Conservation (phyloP, 225 moss, liverwort and hornwort genomes). For the Bryoerythrophyllum caledonicum region DNA sequence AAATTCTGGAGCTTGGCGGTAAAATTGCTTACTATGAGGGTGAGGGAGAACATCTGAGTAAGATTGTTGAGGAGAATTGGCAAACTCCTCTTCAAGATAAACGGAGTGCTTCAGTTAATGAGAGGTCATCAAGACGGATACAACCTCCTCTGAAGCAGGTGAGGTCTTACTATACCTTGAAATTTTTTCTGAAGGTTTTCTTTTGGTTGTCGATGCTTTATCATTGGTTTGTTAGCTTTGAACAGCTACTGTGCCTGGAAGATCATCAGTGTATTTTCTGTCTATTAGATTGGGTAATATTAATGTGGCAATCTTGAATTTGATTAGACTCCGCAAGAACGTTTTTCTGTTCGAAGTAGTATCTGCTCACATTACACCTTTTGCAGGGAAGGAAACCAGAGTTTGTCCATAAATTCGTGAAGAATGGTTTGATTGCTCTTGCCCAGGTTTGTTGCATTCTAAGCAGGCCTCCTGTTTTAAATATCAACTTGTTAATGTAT, state of each 20-base stretch:
- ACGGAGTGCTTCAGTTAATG: conserved; percentile 19
- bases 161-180: neutral
- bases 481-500: neutral
- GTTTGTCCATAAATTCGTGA: conserved; percentile 27
- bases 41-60: conserved; percentile 32
- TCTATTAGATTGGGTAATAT: neutral
- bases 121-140: conserved; percentile 37
- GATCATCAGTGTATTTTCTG: conserved; percentile 1
- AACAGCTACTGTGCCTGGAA: neutral
- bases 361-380: conserved; percentile 10
- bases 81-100: conserved; percentile 37
- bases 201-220: neutral
- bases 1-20: conserved; percentile 47
- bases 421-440: conserved; percentile 33
- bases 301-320: neutral
- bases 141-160: conserved; percentile 58
- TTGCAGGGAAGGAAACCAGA: conserved; percentile 55
- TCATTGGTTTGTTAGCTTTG: neutral
- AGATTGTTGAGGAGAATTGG: conserved; percentile 22
- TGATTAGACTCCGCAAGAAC: too few relatives aligned
- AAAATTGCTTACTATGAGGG: conserved; percentile 44
- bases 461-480: neutral
- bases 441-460: conserved; percentile 39
- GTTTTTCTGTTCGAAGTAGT: neutral
- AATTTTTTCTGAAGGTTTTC: neutral